phyloP scores from a whole-genome alignment of 129 eudicot genomes.

The Pulicaria dysenterica region DNA sequence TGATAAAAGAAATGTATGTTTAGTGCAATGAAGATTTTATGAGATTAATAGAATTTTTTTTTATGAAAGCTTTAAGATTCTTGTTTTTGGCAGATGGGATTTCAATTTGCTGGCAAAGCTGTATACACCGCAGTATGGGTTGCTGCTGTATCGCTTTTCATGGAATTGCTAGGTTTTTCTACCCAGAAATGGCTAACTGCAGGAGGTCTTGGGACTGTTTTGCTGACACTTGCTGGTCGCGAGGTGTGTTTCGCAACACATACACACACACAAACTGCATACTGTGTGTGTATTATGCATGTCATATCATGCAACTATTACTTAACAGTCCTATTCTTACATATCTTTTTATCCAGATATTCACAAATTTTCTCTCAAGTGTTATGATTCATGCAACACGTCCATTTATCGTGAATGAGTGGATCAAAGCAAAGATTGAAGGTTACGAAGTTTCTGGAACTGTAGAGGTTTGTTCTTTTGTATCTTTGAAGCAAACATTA shows the following conservation, averaged over 20 bases:
- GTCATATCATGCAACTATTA: conserved; percentile 14
- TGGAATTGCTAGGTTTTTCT: conserved; percentile 96
- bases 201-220: conserved; percentile 97
- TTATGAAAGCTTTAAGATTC: not conserved
- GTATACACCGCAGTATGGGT: conserved; percentile 91
- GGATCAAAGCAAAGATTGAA: conserved; percentile 96
- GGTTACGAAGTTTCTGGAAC: conserved; percentile 98
- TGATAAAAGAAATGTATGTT: conserved; percentile 79
- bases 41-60: conserved; percentile 5
- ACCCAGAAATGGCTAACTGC: conserved; percentile 99
- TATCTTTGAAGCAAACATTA: conserved; percentile 4
- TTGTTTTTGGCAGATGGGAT: conserved; percentile 76
- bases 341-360: conserved; percentile 56
- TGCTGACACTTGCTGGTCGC: conserved; percentile 98
- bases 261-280: not conserved
- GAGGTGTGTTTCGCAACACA: conserved; percentile 56
- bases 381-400: conserved; percentile 96
- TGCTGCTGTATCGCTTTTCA: conserved; percentile 94
- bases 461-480: conserved; percentile 73
- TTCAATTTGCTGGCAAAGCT: conserved; percentile 90
- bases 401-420: conserved; percentile 85
- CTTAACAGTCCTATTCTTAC: conserved; percentile 4
- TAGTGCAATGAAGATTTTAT: too few species aligned
- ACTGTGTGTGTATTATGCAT: not conserved
- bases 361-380: conserved; percentile 95